Percentiles rank a stretch among this genome's conserved stretches.
Evolutionary conservation across 1,139 yeast species (phyloP).

Genomic region (Arxiozyma telluris): DNA sequence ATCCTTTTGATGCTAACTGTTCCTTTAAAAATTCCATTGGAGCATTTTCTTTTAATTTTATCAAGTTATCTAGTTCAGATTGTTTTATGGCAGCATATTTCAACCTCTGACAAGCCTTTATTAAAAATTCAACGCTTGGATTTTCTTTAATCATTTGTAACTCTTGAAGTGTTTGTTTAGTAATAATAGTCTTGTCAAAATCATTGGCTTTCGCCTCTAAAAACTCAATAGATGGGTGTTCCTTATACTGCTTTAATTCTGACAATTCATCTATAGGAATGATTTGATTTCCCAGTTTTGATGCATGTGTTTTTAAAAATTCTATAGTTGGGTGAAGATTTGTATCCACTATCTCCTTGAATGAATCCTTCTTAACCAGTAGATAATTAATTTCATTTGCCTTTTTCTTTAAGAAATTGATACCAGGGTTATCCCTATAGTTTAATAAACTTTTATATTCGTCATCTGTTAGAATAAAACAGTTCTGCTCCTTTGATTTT

Average conservation of each 20-base stretch:
- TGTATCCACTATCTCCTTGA: conserved; percentile 3
- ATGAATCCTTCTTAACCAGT: conserved; percentile 2
- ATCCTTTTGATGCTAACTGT: neutral
- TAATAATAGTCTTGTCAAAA: conserved; percentile 19
- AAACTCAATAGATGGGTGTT: conserved; percentile 15
- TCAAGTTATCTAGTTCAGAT: neutral
- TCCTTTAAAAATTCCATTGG: conserved; percentile 1
- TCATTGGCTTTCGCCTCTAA: conserved; percentile 7
- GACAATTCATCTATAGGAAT: conserved; percentile 8
- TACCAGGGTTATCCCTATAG: conserved; percentile 15
- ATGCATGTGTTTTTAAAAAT: conserved; percentile 20
- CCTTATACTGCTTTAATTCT: conserved; percentile 13
- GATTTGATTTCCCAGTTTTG: conserved; percentile 3
- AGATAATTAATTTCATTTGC: conserved; percentile 1
- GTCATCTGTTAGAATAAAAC: conserved; percentile 2
- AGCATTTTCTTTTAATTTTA: neutral
- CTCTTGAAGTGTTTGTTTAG: conserved; percentile 16
- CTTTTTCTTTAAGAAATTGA: conserved; percentile 3
- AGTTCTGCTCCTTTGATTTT: conserved; percentile 19
- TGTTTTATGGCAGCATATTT: neutral
- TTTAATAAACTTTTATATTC: conserved; percentile 3
- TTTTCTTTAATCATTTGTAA: conserved; percentile 1
- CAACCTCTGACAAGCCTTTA: neutral
- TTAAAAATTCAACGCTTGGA: conserved; percentile 4
- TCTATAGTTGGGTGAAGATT: conserved; percentile 15